Conservation (phyloP, 2,329 filamentous ascomycete genomes). For the Cercospora sojina region DNA sequence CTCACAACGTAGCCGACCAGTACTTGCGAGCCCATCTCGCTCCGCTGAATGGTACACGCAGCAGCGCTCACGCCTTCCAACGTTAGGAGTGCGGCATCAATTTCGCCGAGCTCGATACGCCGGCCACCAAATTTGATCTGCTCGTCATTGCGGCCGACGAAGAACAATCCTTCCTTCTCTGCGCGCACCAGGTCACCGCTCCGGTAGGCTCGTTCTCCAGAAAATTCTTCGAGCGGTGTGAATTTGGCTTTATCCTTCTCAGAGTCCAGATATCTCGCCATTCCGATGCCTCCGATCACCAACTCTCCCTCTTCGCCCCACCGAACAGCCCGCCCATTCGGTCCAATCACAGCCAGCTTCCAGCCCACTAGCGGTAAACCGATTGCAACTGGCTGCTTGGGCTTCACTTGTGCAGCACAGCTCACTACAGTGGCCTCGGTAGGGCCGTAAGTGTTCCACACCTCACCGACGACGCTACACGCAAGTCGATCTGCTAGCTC, state of each 20-base stretch:
- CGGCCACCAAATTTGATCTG: conserved; percentile 14
- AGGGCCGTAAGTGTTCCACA: conserved; percentile 10
- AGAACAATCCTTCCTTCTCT: background rate
- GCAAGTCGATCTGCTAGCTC: conserved; percentile 4
- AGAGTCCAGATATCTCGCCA: conserved; percentile 14
- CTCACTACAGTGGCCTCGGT: conserved; percentile 8
- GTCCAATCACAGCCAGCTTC: conserved; percentile 10
- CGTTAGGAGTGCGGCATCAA: conserved; percentile 7
- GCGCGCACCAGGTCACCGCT: conserved; percentile 8
- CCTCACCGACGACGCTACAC: background rate
- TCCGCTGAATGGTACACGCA: conserved; percentile 13
- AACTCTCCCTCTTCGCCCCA: conserved; percentile 14
- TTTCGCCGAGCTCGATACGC: conserved; percentile 17
- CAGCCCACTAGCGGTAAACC: conserved; percentile 10
- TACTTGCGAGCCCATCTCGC: conserved; percentile 13
- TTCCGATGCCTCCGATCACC: conserved; percentile 13
- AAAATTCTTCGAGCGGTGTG: background rate
- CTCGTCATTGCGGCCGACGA: conserved; percentile 12
- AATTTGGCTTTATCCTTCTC: conserved; percentile 18
- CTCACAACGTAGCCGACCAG: conserved; percentile 16
- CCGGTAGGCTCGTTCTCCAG: conserved; percentile 10
- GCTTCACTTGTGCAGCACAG: conserved; percentile 2
- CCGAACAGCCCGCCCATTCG: conserved; percentile 4
- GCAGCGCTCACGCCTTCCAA: conserved; percentile 9
- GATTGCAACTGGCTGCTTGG: conserved; percentile 5